Percentiles rank a stretch among this genome's conserved stretches.
phyloP scores from a whole-genome alignment of 2,329 filamentous ascomycete genomes.

The Cyphellophora europaea region DNA sequence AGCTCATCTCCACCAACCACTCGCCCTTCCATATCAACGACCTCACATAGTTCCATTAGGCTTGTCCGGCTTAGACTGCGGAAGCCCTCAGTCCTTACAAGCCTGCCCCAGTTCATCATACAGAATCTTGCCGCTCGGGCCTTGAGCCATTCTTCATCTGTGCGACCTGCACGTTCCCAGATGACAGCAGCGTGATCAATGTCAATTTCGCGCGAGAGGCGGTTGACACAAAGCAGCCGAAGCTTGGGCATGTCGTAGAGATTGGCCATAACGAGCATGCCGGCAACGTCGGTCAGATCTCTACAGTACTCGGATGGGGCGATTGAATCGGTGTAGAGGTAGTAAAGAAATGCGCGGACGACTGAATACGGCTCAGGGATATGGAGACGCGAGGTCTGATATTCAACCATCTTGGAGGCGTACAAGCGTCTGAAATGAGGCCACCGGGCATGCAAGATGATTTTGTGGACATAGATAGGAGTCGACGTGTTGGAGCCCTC shows the following conservation, averaged over 20 bases:
- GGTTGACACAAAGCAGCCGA: slow-evolving; percentile 80
- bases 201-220: slow-evolving; percentile 81
- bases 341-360: slow-evolving; percentile 89
- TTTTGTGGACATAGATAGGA: slow-evolving; percentile 88
- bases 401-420: slow-evolving; percentile 91
- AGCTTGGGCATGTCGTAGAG: slow-evolving; percentile 96
- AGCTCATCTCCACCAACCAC: slow-evolving; percentile 83
- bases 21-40: slow-evolving; percentile 86
- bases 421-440: slow-evolving; percentile 91
- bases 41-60: slow-evolving; percentile 84
- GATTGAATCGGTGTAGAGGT: slow-evolving; percentile 94
- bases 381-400: slow-evolving; percentile 94
- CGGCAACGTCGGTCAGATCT: slow-evolving; percentile 73
- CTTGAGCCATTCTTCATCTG: slow-evolving; percentile 88
- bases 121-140: slow-evolving; percentile 81
- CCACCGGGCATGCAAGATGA: slow-evolving; percentile 92
- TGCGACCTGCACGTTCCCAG: slow-evolving; percentile 86
- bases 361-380: slow-evolving; percentile 93
- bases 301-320: slow-evolving; percentile 49
- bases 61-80: slow-evolving; percentile 67
- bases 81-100: slow-evolving; percentile 85
- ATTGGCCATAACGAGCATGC: slow-evolving; percentile 93
- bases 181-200: slow-evolving; percentile 91
- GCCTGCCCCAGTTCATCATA: slow-evolving; percentile 86
- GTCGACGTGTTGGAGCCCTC: slow-evolving; percentile 49